Conservation (phyloP, 257 asterid species). For the Penstemon eatonii region DNA sequence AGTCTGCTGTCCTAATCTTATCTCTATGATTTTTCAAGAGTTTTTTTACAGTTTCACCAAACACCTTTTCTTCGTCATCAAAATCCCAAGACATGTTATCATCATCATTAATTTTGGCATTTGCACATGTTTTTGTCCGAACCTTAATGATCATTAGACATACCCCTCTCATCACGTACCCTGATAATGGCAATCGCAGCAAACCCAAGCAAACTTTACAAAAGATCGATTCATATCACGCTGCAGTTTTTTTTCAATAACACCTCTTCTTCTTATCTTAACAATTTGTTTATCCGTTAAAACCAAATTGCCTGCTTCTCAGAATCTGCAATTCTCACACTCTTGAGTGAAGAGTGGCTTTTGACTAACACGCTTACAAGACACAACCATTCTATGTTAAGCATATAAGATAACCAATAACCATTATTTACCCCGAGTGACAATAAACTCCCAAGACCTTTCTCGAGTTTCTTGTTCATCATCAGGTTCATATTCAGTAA, state of each 20-base stretch:
- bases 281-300: background rate
- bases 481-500: background rate
- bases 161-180: background rate
- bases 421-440: background rate
- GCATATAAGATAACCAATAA: background rate
- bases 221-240: background rate
- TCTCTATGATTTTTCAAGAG: background rate
- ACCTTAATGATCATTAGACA: background rate
- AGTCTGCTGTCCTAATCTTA: no score
- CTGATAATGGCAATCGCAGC: background rate
- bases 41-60: background rate
- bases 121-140: background rate
- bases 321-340: slow-evolving; percentile 1
- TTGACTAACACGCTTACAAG: background rate
- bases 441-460: background rate
- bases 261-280: background rate
- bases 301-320: background rate
- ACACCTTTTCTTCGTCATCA: background rate
- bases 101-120: background rate
- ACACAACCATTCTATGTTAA: background rate
- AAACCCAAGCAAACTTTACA: background rate
- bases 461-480: background rate
- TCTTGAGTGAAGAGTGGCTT: background rate
- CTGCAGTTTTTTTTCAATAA: background rate
- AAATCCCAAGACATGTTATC: no score